Conservation (phyloP, 139 green algal genomes). For the Chlamydomonas schloesseri region DNA sequence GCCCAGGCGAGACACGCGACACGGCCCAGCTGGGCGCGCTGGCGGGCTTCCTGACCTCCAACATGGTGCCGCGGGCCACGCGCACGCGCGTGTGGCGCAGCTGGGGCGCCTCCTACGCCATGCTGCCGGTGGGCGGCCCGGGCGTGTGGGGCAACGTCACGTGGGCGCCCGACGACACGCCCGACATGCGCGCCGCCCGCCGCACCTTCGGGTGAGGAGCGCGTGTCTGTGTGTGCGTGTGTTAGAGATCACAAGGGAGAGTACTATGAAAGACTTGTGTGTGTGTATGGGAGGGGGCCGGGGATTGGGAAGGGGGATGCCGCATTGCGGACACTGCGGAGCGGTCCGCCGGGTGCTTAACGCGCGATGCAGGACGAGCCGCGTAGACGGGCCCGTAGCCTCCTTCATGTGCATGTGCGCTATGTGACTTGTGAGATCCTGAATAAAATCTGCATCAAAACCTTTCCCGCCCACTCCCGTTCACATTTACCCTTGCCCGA, state of each 20-base stretch:
- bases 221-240: conserved; percentile 17
- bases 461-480: no score
- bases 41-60: conserved; percentile 52
- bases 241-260: no score
- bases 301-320: no score
- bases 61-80: conserved; percentile 37
- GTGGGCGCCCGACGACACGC: conserved; percentile 76
- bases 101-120: conserved; percentile 78
- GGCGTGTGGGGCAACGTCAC: conserved; percentile 82
- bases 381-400: no score
- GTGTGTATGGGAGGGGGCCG: neutral
- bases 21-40: conserved; percentile 71
- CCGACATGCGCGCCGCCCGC: conserved; percentile 24
- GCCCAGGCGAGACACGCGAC: conserved; percentile 77
- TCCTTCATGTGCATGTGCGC: no score
- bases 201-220: conserved; percentile 53
- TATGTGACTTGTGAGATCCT: no score
- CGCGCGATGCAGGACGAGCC: no score
- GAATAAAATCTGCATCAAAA: no score
- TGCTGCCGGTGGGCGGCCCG: conserved; percentile 83
- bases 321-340: no score
- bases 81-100: conserved; percentile 70
- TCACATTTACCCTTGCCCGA: no score
- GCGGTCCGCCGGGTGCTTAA: no score
- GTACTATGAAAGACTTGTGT: no score